Conservation (phyloP, 2,329 filamentous ascomycete genomes). For the Didymella segeticola region DNA sequence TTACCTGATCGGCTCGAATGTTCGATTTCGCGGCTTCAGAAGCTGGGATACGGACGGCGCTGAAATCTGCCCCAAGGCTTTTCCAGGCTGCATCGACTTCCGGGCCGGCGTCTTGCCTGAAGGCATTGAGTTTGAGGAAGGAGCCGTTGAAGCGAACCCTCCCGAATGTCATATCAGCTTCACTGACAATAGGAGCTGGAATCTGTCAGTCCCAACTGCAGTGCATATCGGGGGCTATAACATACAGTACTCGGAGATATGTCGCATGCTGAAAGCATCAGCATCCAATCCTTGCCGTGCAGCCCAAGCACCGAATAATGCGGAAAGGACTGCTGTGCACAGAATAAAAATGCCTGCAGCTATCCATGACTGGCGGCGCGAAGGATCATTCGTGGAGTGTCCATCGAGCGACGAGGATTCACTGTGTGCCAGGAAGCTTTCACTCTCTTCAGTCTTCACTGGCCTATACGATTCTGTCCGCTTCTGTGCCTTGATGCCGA, state of each 20-base stretch:
- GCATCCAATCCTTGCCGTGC: constrained; percentile 22
- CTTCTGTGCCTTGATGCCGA: constrained; percentile 26
- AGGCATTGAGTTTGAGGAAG: constrained; percentile 62
- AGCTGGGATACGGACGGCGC: constrained; percentile 57
- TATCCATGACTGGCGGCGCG: constrained; percentile 24
- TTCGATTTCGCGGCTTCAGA: constrained; percentile 59
- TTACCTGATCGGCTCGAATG: constrained; percentile 62
- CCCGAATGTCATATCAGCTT: constrained; percentile 52
- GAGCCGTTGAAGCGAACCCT: constrained; percentile 62
- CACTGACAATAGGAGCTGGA: constrained; percentile 44
- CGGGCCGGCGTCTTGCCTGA: constrained; percentile 57
- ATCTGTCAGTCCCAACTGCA: background rate
- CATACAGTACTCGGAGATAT: constrained; percentile 45
- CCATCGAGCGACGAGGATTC: constrained; percentile 20
- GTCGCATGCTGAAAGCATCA: constrained; percentile 37
- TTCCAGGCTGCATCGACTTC: constrained; percentile 67
- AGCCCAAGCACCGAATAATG: constrained; percentile 30
- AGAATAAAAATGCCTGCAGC: constrained; percentile 20
- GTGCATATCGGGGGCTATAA: background rate
- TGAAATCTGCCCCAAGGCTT: constrained; percentile 60
- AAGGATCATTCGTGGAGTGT: background rate
- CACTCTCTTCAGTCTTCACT: constrained; percentile 24
- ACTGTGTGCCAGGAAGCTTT: constrained; percentile 26
- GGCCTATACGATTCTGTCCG: constrained; percentile 17
- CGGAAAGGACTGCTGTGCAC: constrained; percentile 29